Evolutionary conservation across 108 stramenopile genomes (phyloP), one percentile per base, ranked within the genome.

Genomic region (Schizochytrium sp.): DNA sequence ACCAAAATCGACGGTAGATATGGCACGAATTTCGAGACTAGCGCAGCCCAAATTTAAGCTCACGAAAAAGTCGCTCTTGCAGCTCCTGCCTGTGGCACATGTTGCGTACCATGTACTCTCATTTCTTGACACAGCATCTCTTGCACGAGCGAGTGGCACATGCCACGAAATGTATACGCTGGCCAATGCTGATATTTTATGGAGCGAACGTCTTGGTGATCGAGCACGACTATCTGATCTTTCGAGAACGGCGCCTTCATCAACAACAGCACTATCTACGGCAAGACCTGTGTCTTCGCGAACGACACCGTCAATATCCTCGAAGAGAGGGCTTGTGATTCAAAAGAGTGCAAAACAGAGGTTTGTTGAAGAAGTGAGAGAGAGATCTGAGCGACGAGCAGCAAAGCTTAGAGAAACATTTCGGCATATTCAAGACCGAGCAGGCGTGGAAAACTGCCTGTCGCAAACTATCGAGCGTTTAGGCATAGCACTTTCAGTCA

Each of bases 11-110:
- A 28, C 28, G 28, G 64, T 44, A 13, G 64, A 69, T 2, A 69
- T 69, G 64, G 28, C 8, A 7, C 64, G 64, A 38, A 69, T 69
- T 5, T 69, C 64, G 28, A 69, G 28, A 69, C 64, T 83, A 42
- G 76, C 76, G 76, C 76, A 83, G 47, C 76, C 76, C 10, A 47
- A 53, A 28, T 55, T 47, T 10, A 47, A 53, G 28, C 10, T 49
- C 50, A 83, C 76, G 10, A 10, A 53, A 83, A 46, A 40, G 76
- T 83, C 76, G 53, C 53, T 83, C 15, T 10, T 55, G 15, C 50
- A 83, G n/a, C 53, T 83, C 50, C 28, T 83, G 47, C 76, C 76
- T 40, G 76, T 83, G 7, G 76, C 47, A 40, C 50, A 49, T 17
- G 76, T 83, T 13, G 12, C 76, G 15, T 49, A 47, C 13, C 2